Percentiles rank a stretch among this genome's conserved stretches.
phyloP scores from a whole-genome alignment of 2,329 filamentous ascomycete genomes.

The Phialophora chinensis region DNA sequence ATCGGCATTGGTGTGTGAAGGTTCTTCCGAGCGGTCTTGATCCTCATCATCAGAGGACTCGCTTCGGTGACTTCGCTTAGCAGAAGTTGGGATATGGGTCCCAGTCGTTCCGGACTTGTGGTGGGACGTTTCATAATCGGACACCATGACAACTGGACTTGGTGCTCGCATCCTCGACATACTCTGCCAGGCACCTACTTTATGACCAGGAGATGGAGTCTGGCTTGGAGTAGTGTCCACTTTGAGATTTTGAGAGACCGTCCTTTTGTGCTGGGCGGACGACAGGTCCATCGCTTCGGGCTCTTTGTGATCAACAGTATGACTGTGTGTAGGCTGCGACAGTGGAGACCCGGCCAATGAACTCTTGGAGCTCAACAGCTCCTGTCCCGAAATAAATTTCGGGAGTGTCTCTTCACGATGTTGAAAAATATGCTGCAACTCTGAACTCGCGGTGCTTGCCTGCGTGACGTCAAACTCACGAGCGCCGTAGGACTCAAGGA shows the following conservation, averaged over 20 bases:
- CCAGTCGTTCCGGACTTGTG: background rate
- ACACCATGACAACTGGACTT: conserved; percentile 55
- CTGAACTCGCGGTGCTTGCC: conserved; percentile 12
- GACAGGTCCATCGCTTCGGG: conserved; percentile 15
- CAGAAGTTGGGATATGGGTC: conserved; percentile 37
- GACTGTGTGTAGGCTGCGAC: conserved; percentile 42
- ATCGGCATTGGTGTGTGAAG: conserved; percentile 1
- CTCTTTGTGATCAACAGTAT: conserved; percentile 41
- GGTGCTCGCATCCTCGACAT: conserved; percentile 17
- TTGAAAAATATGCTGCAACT: conserved; percentile 18
- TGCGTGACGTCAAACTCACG: conserved; percentile 14
- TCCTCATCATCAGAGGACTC: conserved; percentile 42
- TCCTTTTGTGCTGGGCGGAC: conserved; percentile 12
- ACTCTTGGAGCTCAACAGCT: conserved; percentile 26
- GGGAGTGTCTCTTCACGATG: conserved; percentile 13
- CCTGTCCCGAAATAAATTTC: conserved; percentile 26
- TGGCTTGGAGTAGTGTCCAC: conserved; percentile 26
- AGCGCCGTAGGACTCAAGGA: conserved; percentile 22
- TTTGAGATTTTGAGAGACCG: conserved; percentile 24
- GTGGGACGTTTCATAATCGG: conserved; percentile 39
- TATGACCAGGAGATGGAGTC: conserved; percentile 22
- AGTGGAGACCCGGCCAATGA: conserved; percentile 19
- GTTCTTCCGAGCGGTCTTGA: conserved; percentile 10
- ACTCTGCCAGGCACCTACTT: conserved; percentile 19
- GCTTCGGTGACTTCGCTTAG: conserved; percentile 43